Evolutionary conservation across 768 basidiomycete genomes (phyloP), one percentile per base, ranked within the genome.

Genomic region (Boletus tomentosulus): DNA sequence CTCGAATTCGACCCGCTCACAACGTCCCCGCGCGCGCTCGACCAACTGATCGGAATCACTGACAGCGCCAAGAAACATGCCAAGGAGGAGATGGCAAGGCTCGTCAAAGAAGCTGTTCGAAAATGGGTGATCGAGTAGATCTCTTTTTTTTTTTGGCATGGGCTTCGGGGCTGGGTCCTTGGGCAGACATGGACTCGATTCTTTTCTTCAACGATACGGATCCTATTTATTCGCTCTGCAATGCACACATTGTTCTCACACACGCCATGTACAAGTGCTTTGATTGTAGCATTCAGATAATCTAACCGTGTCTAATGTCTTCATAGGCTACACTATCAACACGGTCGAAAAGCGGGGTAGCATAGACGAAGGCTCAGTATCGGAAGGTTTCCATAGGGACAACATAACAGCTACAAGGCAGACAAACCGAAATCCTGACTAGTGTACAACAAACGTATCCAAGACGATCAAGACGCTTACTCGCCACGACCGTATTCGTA

Each of bases 31-130:
- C 76, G 78, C 3, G 77, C 87, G 46, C 71, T 95, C 30, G 87
- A 92, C 62, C 83, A 80, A 31, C 75, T 91, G 8, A 85, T 89
- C 50, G 89, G 88, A 5, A 87, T 92, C 55, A 82, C 87, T 0
- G 82, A 86, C 52, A 87, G 85, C 61, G 88, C 89, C 41, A 92
- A 91, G 78, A 89, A 88, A 64, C 83, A 88, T 59, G 90, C 88
- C 22, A 82, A 81, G 61, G 78, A 82, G 44, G 89, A 92, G 57
- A 87, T 91, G 83, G 77, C 81, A 4, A 73, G 82, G 54, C 73
- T 92, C 31, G 81, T 91, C 35, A 81, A 84, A 64, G 81, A 84
- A 37, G 84, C 88, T 27, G 80, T 89, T 31, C 81, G 85, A 49
- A 87, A 89, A 62, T 92, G 89, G 89, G 84, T 81, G 55, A 80